Conservation (phyloP, 148 eudicot species). For the Drosera capensis region DNA sequence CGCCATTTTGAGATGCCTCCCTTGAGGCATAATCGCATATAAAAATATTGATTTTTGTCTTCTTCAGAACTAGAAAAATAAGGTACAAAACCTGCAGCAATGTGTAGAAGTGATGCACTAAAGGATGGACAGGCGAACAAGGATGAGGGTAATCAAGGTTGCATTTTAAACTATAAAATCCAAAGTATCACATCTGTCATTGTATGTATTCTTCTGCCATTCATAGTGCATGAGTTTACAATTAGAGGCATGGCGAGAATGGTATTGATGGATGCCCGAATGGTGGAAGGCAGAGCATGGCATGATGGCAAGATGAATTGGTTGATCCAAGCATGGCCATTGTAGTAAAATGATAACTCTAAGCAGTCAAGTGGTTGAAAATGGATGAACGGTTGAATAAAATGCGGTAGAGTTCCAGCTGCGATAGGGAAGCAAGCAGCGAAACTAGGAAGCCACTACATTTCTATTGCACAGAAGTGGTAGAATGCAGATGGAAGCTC, state of each 20-base stretch:
- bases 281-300: conserved; percentile 33
- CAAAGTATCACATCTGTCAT: conserved; percentile 50
- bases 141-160: conserved; percentile 63
- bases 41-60: conserved; percentile 25
- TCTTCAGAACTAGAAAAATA: conserved; percentile 13
- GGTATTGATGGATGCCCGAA: conserved; percentile 29
- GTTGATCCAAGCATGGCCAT: conserved; percentile 39
- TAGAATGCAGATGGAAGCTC: conserved; percentile 72
- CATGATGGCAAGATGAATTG: conserved; percentile 24
- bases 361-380: conserved; percentile 37
- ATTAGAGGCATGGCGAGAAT: conserved; percentile 60
- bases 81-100: conserved; percentile 38
- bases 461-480: conserved; percentile 41
- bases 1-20: conserved; percentile 8
- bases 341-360: conserved; percentile 47
- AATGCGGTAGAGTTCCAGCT: conserved; percentile 49
- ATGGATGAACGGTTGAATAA: conserved; percentile 37
- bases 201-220: conserved; percentile 64
- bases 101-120: conserved; percentile 44
- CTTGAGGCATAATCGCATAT: not conserved
- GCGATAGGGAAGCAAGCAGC: conserved; percentile 47
- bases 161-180: conserved; percentile 49
- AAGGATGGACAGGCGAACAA: conserved; percentile 67
- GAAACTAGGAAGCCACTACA: conserved; percentile 48
- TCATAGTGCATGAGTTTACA: conserved; percentile 55